Evolutionary conservation across 495 filamentous ascomycete species (phyloP).

Genomic region (Daldinia vernicosa): DNA sequence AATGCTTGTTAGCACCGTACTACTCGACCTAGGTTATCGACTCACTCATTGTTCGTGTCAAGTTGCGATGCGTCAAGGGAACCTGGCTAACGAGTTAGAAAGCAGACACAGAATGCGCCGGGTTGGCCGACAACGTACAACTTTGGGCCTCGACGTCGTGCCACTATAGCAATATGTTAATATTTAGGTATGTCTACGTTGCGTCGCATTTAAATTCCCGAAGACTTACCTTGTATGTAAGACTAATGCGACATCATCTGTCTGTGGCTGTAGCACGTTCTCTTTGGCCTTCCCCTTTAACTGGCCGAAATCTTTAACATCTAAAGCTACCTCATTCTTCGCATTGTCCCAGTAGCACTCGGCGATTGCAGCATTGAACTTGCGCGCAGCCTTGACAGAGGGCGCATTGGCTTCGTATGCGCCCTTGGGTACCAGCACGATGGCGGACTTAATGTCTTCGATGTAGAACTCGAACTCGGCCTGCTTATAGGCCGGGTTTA

Average conservation of each 20-base stretch:
- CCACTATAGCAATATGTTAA: conserved; percentile 59
- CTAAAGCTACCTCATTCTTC: conserved; percentile 70
- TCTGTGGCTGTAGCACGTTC: conserved; percentile 63
- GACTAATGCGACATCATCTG: conserved; percentile 74
- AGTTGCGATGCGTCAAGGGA: conserved; percentile 80
- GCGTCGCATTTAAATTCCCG: conserved; percentile 45
- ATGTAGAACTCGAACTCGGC: conserved; percentile 92
- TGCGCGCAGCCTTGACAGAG: conserved; percentile 76
- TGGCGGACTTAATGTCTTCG: conserved; percentile 77
- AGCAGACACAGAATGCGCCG: not conserved
- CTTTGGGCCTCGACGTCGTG: conserved; percentile 84
- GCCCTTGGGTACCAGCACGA: conserved; percentile 76
- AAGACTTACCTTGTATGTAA: conserved; percentile 61
- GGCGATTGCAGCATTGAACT: conserved; percentile 79
- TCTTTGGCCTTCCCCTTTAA: conserved; percentile 62
- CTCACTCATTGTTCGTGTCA: conserved; percentile 76
- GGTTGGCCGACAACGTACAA: conserved; percentile 53
- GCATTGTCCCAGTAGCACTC: conserved; percentile 78
- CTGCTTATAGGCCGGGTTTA: conserved; percentile 86
- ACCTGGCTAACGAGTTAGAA: conserved; percentile 54
- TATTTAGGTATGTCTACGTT: not conserved
- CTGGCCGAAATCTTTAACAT: conserved; percentile 76
- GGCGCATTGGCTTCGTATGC: conserved; percentile 68
- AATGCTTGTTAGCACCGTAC: not conserved
- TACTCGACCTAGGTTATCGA: conserved; percentile 8